Evolutionary conservation across 1,139 yeast genomes (phyloP), one percentile per base, ranked within the genome.

Genomic region (Arxiozyma heterogenica): DNA sequence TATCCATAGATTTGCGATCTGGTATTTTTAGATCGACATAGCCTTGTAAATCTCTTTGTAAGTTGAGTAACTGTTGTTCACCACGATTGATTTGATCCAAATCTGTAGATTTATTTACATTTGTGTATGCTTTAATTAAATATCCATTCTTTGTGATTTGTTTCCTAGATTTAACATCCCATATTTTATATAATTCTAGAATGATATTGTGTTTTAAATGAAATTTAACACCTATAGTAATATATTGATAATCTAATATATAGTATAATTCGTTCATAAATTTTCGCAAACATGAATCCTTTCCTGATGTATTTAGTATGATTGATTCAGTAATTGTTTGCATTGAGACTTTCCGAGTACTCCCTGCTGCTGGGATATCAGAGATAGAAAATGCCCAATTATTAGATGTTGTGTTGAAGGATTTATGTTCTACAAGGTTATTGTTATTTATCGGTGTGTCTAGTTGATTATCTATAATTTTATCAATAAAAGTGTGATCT

Each of bases 351-450:
- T 78, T 78, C 64, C 80, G 80, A 49, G 58, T 63, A 57, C 78
- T 86, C 9, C 96, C 96, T 4, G 95, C 95, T 41, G 86, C 84
- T 0, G 97, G 97, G 18, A 89, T 84, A 70, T 90, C 97, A 9
- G 83, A 75, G 23, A 86, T 76, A 59, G 82, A 86, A 34, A 89
- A 63, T 0, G 84, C 77, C 95, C 95, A 86, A 18, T 62, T 51
- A 5, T 41, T 39, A 3, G 30, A 25, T 21, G 42, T 20, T 21
- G 38, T 15, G 39, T 15, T 4, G 15, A 34, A 34, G n/a, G n/a
- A 12, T 34, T 34, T 34, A 12, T 34, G 12, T 12, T 12, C 39
- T 15, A 15, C n/a, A 34, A 15, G 39, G 6, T 12, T 15, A 34
- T 34, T 6, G 39, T 12, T 34, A 21, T 18, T n/a, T 18, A 46